Base-by-base conservation (phyloP, 352 stramenopile genomes). In the Pythium plurisporium region DNA sequence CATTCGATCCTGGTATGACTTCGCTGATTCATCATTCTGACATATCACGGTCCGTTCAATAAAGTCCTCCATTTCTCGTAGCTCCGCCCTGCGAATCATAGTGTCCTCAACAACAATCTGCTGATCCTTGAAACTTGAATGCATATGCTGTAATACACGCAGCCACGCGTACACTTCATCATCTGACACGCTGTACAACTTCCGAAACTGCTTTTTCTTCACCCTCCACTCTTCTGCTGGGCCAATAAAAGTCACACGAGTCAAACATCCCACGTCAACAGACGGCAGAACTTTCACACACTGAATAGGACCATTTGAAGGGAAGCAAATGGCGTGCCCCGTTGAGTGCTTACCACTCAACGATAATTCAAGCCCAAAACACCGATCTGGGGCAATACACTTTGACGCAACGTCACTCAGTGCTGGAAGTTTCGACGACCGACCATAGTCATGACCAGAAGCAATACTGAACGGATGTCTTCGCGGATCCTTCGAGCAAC, bases 291-390 rank as follows among this genome's bases (percentile, higher is more conserved):
- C 37, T 1, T 17, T 11, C 1, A 26, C 3, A 22, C 36, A 49
- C 14, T 37, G 3, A 29, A 40, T 23, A 4, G 50, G 50, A 6
- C 50, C 50, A 29, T 49, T 27, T 1, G 50, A 58, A n/a, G 50
- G 38, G n/a, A 58, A 58, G 20, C 50, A 58, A 41, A 58, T 58
- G 5, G 50, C 17, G 19, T 58, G 50, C 10, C 50, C 50, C 7
- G 36, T 40, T 10, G 36, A 23, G 17, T 58, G 50, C 27, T 58
- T 58, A 10, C 25, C 37, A 10, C 17, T 33, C 20, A 48, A 19
- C 11, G 42, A 48, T 5, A 48, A 20, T 6, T 48, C 42, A 14
- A 48, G 25, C 3, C 42, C 42, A 20, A 48, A 48, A 34, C 42
- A 48, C 5, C 42, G 20, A 15, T 20, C 42, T 33, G 42, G 42